Base-by-base conservation (phyloP, 331 rosid genomes). In the Telfairia occidentalis region DNA sequence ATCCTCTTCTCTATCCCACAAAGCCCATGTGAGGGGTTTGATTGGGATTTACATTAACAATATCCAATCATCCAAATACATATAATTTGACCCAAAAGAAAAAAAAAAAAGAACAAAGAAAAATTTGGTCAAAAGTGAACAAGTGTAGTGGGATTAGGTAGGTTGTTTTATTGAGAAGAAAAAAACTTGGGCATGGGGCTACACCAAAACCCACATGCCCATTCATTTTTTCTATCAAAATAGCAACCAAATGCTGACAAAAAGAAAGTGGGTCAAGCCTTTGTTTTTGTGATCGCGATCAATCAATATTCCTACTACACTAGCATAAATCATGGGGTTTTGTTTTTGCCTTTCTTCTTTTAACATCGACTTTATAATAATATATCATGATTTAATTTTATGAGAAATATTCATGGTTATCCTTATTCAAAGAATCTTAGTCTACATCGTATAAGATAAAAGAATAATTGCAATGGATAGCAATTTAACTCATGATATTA, bases 191-290 rank as follows among this genome's bases (percentile, higher is more conserved):
- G 0, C 6, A 67, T 40, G 35, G 37, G 73, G 52, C 12, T 26
- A 67, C 23, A 67, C 21, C 55, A 42, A 67, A 32, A 43, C 42
- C 71, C 37, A 43, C 38, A 69, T 69, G 38, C 1, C 30, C 74
- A 69, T 69, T 69, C 74, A 42, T 69, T 24, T 69, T 24, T 6
- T 10, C 8, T 16, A 29, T 58, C 75, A 70, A 70, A 70, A 28
- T 26, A 48, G 58, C 75, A 70, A 70, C 57, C 75, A 70, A 70
- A 50, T 46, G 9, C 9, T 70, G 75, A 70, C 75, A 70, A 70
- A 70, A 70, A 70, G 18, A 16, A 70, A 70, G 58, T 46, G 40
- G 75, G 75, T 46, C 43, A 45, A 45, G 7, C 24, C 74, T 7
- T 29, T 30, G 15, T 9, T 32, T 23, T 42, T 42, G 7, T 37